These are phyloP conservation scores for Entomortierella beljakovae DNA, from an alignment of 192 early-diverging fungal genomes.

Conservation along the genomic window DNA sequence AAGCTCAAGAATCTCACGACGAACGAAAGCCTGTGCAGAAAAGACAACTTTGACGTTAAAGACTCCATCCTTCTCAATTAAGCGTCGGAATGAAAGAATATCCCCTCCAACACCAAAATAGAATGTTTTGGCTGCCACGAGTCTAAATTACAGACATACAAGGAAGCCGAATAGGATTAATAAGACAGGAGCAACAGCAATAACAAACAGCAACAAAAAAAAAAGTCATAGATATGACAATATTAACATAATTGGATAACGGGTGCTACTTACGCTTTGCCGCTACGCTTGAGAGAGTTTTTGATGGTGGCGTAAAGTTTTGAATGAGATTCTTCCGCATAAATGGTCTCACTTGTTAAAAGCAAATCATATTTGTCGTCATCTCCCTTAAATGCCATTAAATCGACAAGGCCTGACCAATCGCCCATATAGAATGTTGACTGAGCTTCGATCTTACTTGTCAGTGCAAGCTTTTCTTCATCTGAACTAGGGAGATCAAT, in stretches of 20 bases:
- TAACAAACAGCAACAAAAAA: not conserved
- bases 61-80: slow-evolving; percentile 66
- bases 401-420: slow-evolving; percentile 67
- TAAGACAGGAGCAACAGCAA: not conserved
- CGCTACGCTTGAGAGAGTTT: slow-evolving; percentile 62
- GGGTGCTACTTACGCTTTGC: slow-evolving; percentile 56
- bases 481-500: slow-evolving; percentile 57
- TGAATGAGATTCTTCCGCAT: slow-evolving; percentile 70
- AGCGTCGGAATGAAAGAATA: slow-evolving; percentile 76
- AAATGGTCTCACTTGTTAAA: slow-evolving; percentile 85
- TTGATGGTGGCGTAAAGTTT: slow-evolving; percentile 73
- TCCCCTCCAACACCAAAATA: slow-evolving; percentile 97
- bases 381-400: slow-evolving; percentile 56
- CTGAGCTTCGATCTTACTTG: slow-evolving; percentile 46
- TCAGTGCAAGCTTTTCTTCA: slow-evolving; percentile 29
- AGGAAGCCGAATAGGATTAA: not conserved
- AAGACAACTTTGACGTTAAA: slow-evolving; percentile 71
- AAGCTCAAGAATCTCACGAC: slow-evolving; percentile 79
- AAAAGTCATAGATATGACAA: not conserved
- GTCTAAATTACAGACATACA: slow-evolving; percentile 49
- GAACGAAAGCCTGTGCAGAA: slow-evolving; percentile 69
- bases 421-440: slow-evolving; percentile 75
- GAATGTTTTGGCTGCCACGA: slow-evolving; percentile 90
- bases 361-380: slow-evolving; percentile 75
- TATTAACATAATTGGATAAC: not conserved